Evolutionary conservation across 2,329 filamentous ascomycete genomes (phyloP).

Genomic region (Aspergillus sclerotialis): DNA sequence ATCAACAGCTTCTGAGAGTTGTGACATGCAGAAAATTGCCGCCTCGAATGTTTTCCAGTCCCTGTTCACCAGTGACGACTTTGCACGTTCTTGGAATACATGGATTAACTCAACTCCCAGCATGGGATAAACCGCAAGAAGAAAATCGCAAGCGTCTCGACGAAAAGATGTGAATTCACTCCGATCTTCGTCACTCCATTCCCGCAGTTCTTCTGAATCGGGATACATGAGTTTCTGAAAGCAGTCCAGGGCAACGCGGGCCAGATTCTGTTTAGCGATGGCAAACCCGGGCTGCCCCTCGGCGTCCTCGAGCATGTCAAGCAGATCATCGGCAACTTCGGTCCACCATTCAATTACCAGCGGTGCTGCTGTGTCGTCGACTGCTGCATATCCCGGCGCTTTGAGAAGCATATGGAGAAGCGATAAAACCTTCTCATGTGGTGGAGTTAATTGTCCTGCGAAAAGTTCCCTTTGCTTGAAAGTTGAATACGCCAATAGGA

Average conservation of each 20-base stretch:
- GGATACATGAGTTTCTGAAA: conserved; percentile 38
- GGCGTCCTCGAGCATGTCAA: conserved; percentile 22
- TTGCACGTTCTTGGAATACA: conserved; percentile 33
- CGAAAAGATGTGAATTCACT: conserved; percentile 38
- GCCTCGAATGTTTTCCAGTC: conserved; percentile 40
- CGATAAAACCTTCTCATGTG: conserved; percentile 26
- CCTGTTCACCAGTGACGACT: conserved; percentile 21
- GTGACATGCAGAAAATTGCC: conserved; percentile 36
- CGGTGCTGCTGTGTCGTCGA: conserved; percentile 32
- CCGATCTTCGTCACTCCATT: conserved; percentile 38
- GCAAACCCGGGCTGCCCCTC: conserved; percentile 20
- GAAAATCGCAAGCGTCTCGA: conserved; percentile 39
- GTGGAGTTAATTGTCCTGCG: conserved; percentile 20
- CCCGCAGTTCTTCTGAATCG: conserved; percentile 21
- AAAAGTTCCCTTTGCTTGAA: conserved; percentile 25
- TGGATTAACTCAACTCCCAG: conserved; percentile 36
- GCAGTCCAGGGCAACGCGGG: conserved; percentile 33
- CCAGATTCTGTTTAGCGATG: conserved; percentile 31
- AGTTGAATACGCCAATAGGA: conserved; percentile 31
- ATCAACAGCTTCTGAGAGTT: conserved; percentile 39
- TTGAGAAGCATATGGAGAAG: conserved; percentile 34
- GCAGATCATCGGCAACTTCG: conserved; percentile 32
- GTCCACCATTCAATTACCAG: conserved; percentile 37
- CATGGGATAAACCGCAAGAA: conserved; percentile 37
- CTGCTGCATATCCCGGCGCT: conserved; percentile 32